Base-by-base conservation (phyloP, 2,329 filamentous ascomycete species). In the Talaromyces verruculosus region DNA sequence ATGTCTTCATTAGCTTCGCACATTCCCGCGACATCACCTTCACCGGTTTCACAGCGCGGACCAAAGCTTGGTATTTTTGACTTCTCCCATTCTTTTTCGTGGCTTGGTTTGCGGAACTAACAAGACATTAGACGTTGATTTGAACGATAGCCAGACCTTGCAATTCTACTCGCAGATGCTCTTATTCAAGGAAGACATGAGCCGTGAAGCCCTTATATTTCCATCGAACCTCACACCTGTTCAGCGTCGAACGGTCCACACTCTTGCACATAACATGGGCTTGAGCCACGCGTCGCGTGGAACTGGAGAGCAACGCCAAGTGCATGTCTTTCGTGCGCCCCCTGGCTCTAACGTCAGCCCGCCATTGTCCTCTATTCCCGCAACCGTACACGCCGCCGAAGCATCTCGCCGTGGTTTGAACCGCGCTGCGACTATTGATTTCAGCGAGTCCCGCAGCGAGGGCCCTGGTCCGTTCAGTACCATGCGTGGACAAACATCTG, bases 401-500 rank as follows among this genome's bases (percentile, higher is more conserved):
- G 88, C 91, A 65, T 89, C 92, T 71, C 89, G 94, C 71, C 91
- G 94, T 67, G 91, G 90, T 4, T 83, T 99, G 41, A 97, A 93
- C 81, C 90, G 95, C 68, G 93, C 95, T 17, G 95, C 95, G n/a
- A 98, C 95, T 1, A 97, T 96, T 70, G 95, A 98, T 78, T 98
- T 98, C 78, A 93, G 91, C 70, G 90, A 93, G 68, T 88, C 91
- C 61, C 86, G 91, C 63, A 90, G 90, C 68, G 89, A 90, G 25
- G 89, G 88, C 22, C 84, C 84, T 59, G 88, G 86, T 70, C 90
- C 90, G 70, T 94, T 93, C 70, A 88, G 89, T 72, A 87, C 90
- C 1, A 85, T 97, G 41, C 80, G 81, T 67, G 89, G 91, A 25
- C 88, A 94, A 69, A 92, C 94, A 71, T 89, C 90, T 13, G 86